Conservation (phyloP, 306 rosid species). For the Pueraria montana region DNA sequence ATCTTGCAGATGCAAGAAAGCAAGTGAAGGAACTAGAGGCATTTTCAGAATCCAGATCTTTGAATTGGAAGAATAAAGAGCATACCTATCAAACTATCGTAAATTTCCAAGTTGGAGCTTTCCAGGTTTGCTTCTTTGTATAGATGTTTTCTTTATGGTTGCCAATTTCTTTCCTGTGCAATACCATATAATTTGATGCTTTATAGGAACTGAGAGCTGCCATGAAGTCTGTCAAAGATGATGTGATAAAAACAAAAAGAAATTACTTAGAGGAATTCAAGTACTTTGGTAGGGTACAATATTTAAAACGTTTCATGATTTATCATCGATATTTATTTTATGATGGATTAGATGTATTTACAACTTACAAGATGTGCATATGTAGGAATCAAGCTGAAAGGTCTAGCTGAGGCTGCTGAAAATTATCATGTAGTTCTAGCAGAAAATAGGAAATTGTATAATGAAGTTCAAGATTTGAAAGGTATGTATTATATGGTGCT, state of each 20-base stretch:
- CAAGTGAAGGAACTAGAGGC: constrained; percentile 77
- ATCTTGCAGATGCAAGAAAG: constrained; percentile 70
- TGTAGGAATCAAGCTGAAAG: constrained; percentile 78
- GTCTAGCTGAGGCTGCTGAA: constrained; percentile 90
- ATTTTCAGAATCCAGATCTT: constrained; percentile 77
- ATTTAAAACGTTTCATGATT: constrained; percentile 32
- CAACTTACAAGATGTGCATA: constrained; percentile 39
- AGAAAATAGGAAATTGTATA: constrained; percentile 91
- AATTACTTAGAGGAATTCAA: constrained; percentile 74
- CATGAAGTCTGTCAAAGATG: constrained; percentile 73
- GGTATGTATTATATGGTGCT: constrained; percentile 55
- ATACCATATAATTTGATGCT: constrained; percentile 40
- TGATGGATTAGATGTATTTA: constrained; percentile 38
- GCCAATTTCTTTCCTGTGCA: constrained; percentile 36
- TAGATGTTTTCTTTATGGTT: constrained; percentile 31
- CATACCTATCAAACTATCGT: constrained; percentile 65
- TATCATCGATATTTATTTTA: constrained; percentile 27
- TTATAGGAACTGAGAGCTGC: constrained; percentile 71
- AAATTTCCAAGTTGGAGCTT: constrained; percentile 64
- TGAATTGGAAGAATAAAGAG: constrained; percentile 89
- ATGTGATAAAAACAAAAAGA: constrained; percentile 71
- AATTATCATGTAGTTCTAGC: constrained; percentile 83
- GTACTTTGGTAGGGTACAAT: constrained; percentile 73
- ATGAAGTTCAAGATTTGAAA: constrained; percentile 97
- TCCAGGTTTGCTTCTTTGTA: constrained; percentile 69